These are phyloP conservation scores for Colletotrichum sp. DNA, from an alignment of 2,329 filamentous ascomycete species.

Conservation along the genomic window DNA sequence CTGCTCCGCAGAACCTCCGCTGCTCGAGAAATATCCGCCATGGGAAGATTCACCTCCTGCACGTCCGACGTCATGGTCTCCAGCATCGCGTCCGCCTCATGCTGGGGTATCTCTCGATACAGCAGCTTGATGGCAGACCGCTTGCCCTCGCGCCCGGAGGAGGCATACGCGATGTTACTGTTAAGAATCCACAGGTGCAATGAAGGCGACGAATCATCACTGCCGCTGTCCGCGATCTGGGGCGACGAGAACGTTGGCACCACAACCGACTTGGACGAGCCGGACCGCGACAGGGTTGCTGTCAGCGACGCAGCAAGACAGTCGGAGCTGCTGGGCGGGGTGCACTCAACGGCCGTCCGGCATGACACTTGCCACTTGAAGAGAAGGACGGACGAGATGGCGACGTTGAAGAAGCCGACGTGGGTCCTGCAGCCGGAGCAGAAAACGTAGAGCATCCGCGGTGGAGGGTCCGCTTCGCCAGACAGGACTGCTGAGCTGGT, in stretches of 20 bases:
- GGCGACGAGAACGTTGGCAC: conserved; percentile 36
- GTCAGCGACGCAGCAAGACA: conserved; percentile 60
- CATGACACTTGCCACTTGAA: conserved; percentile 65
- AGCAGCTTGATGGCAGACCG: conserved; percentile 58
- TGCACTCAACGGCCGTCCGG: conserved; percentile 28
- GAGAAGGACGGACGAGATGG: conserved; percentile 50
- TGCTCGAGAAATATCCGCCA: conserved; percentile 52
- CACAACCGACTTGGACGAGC: conserved; percentile 61
- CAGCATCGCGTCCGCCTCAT: conserved; percentile 52
- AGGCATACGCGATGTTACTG: conserved; percentile 56
- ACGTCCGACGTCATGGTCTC: conserved; percentile 60
- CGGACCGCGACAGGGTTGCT: conserved; percentile 60
- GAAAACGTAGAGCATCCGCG: conserved; percentile 42
- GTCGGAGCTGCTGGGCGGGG: conserved; percentile 46
- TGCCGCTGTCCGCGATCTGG: not conserved
- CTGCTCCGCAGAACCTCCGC: conserved; percentile 49
- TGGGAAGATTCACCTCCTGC: conserved; percentile 63
- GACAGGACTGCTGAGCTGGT: conserved; percentile 32
- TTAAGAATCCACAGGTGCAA: conserved; percentile 64
- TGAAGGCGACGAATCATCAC: not conserved
- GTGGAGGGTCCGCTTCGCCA: not conserved
- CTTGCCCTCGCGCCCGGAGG: conserved; percentile 34
- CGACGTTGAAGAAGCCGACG: conserved; percentile 53
- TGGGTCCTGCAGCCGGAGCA: conserved; percentile 52
- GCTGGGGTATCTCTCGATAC: conserved; percentile 47